These are phyloP conservation scores for Echium plantagineum DNA, from an alignment of 257 asterid genomes.

Conservation along the genomic window DNA sequence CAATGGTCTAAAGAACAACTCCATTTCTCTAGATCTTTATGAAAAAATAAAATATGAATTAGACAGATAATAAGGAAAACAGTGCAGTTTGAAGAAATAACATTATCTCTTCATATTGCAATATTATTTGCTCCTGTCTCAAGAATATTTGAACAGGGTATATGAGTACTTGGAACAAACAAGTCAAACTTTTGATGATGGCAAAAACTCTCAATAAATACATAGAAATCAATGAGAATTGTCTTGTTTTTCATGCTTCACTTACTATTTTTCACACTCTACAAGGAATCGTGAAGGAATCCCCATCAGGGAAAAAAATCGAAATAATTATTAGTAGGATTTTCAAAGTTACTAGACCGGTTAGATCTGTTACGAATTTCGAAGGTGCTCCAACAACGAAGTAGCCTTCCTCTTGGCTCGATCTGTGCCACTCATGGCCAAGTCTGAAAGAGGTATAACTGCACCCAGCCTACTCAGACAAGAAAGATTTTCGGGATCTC, in stretches of 20 bases:
- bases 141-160: neutral
- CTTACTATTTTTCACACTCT: constrained; percentile 21
- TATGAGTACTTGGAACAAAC: neutral
- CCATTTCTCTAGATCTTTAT: no score
- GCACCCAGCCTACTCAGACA: constrained; percentile 74
- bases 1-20: no score
- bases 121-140: neutral
- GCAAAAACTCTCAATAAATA: constrained; percentile 20
- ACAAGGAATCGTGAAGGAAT: constrained; percentile 15
- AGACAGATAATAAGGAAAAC: no score
- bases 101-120: no score
- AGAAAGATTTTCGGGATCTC: constrained; percentile 55
- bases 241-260: constrained; percentile 30
- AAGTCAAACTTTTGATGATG: constrained; percentile 11
- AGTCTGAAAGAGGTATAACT: constrained; percentile 48
- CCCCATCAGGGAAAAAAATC: constrained; percentile 23
- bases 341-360: constrained; percentile 10
- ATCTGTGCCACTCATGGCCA: constrained; percentile 66
- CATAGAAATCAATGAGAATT: constrained; percentile 25
- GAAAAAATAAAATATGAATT: no score
- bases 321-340: constrained; percentile 15
- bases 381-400: constrained; percentile 63
- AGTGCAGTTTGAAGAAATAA: no score
- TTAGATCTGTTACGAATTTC: constrained; percentile 35
- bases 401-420: constrained; percentile 78